Evolutionary conservation across 2,329 filamentous ascomycete genomes (phyloP), one percentile per base, ranked within the genome.

Genomic region (Ceratocystis albifundus): DNA sequence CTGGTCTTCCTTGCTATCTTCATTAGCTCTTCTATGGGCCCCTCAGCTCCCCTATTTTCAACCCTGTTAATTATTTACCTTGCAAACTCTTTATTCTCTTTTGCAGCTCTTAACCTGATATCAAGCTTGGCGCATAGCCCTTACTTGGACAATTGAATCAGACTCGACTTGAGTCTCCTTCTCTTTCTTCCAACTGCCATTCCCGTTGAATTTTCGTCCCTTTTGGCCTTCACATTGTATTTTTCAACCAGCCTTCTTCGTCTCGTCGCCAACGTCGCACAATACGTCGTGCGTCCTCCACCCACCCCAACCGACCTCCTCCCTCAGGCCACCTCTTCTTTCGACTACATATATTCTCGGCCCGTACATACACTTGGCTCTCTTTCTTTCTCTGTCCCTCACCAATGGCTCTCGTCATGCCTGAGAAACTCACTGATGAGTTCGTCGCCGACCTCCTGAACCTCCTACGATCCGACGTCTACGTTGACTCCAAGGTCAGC

Each of bases 401-500:
- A 6, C 53, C 1, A 57, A 57, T 62, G 61, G 20, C 20, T 25
- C 12, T 8, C 1, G 17, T 25, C 44, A 80, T 84, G 81, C 79
- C 80, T 71, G 82, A 84, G 71, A 83, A 79, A 74, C 78, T 85
- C 73, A 81, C 79, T 68, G 82, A 84, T 70, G 77, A 82, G 73
- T 81, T 84, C 77, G 82, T 84, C 74, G 75, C 77, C 65, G 79
- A 81, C 76, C 76, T 85, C 69, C 72, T 79, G 69, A 75, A 76
- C 59, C 76, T 84, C 68, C 75, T 85, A 65, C 78, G 78, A 74
- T 67, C 66, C 17, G 66, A 67, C 17, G 71, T 80, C 82, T 46
- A 81, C 84, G 62, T 89, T 71, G 88, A 92, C 72, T 77, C 80
- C 64, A 91, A 91, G 74, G 81, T 90, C 69, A 80, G 84, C 70